Conservation (phyloP, 208 protist genomes). For the Crithidia fasciculata region DNA sequence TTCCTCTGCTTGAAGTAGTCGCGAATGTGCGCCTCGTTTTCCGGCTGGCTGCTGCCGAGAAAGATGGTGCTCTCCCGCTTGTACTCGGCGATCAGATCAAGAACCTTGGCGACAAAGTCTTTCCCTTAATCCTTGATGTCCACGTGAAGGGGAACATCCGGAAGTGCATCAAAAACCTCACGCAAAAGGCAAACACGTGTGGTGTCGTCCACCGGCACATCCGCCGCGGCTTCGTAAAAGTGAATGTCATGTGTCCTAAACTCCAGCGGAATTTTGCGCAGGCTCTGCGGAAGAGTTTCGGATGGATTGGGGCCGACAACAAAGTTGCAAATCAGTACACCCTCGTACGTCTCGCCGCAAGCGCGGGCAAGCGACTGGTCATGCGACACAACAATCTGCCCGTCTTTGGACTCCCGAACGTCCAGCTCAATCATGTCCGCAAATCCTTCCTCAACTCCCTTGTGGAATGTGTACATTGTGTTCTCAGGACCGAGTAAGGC, state of each 20-base stretch:
- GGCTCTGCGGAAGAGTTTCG: conserved; percentile 58
- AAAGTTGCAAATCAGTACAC: conserved; percentile 44
- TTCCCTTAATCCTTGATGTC: conserved; percentile 72
- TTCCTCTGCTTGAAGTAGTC: conserved; percentile 52
- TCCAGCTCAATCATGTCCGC: conserved; percentile 84
- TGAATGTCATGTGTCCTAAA: conserved; percentile 47
- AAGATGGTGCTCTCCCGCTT: conserved; percentile 56
- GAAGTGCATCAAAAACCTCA: conserved; percentile 76
- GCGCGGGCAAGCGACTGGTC: conserved; percentile 50
- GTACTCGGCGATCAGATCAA: conserved; percentile 71
- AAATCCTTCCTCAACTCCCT: conserved; percentile 37
- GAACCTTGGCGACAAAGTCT: conserved; percentile 50
- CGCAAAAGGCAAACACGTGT: conserved; percentile 70
- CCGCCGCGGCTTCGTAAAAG: conserved; percentile 49
- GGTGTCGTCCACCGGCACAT: conserved; percentile 54
- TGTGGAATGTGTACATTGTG: conserved; percentile 76
- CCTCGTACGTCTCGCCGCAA: conserved; percentile 46
- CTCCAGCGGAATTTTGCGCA: conserved; percentile 58
- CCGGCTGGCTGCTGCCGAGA: conserved; percentile 65
- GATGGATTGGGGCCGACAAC: conserved; percentile 51
- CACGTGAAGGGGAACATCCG: conserved; percentile 63
- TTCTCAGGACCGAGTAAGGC: conserved; percentile 80
- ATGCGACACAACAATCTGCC: conserved; percentile 72
- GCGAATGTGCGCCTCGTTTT: conserved; percentile 56
- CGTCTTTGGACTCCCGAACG: conserved; percentile 72